Evolutionary conservation across 768 basidiomycete species (phyloP).

Genomic region (Leucocoprinus birnbaumii): DNA sequence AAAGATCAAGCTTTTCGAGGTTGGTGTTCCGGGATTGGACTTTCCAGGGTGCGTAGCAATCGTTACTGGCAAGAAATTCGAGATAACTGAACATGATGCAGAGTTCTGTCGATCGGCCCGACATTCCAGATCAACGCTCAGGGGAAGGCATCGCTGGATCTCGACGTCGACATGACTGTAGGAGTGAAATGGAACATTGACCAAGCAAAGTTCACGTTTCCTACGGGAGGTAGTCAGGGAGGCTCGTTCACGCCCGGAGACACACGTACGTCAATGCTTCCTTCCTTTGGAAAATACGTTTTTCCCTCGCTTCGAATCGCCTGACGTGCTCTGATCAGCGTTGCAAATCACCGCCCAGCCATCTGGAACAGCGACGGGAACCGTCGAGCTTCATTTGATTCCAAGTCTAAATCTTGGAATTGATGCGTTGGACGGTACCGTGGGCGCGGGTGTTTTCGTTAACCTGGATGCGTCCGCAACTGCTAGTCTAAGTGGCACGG

Average conservation of each 20-base stretch:
- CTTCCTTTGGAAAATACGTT: not conserved
- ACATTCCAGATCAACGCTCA: slow-evolving; percentile 40
- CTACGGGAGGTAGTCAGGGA: slow-evolving; percentile 25
- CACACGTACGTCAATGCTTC: slow-evolving; percentile 33
- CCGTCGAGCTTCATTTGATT: slow-evolving; percentile 44
- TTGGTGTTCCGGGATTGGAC: slow-evolving; percentile 45
- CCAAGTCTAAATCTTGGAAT: slow-evolving; percentile 46
- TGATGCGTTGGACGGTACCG: slow-evolving; percentile 32
- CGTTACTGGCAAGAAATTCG: not conserved
- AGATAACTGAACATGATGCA: too few relatives aligned
- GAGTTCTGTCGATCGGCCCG: slow-evolving; percentile 46
- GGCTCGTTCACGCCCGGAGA: slow-evolving; percentile 33
- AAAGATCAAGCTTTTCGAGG: slow-evolving; percentile 33
- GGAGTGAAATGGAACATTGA: slow-evolving; percentile 41
- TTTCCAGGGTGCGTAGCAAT: slow-evolving; percentile 40
- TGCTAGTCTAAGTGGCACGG: slow-evolving; percentile 25
- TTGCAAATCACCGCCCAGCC: slow-evolving; percentile 40
- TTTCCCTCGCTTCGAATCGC: not conserved
- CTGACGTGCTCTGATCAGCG: slow-evolving; percentile 19
- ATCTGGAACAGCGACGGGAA: slow-evolving; percentile 36
- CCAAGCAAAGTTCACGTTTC: slow-evolving; percentile 42
- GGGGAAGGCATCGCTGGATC: slow-evolving; percentile 30
- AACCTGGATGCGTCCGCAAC: slow-evolving; percentile 36
- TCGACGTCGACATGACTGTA: slow-evolving; percentile 37
- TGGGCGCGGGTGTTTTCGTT: slow-evolving; percentile 37